Evolutionary conservation across 1,284 basidiomycete genomes (phyloP), one percentile per base, ranked within the genome.

Genomic region (Cryptococcus maquisensis): DNA sequence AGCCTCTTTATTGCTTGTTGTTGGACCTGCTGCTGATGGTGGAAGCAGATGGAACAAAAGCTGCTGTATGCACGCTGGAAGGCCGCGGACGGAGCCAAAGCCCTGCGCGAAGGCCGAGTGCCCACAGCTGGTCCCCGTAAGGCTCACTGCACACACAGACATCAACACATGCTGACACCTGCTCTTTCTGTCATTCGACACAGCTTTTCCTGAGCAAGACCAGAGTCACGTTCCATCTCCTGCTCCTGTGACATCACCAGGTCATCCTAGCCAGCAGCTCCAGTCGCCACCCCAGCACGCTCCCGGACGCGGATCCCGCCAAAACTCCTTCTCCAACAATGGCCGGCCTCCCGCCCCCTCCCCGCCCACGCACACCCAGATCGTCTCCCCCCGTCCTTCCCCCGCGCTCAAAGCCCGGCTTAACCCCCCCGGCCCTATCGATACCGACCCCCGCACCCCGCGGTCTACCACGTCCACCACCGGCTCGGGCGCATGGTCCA

Each of bases 21-120:
- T 64, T 49, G 1, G 7, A 23, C 5, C 32, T 40, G 38, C 16
- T 15, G 38, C 18, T 16, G n/a, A 32, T 32, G 28, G 28, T 18
- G 28, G 32, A 49, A 10, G 18, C 54, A 77, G 74, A 73, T 76
- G 65, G 72, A 75, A 57, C 72, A 75, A 56, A 78, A 77, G 60
- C 63, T 73, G 32, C 73, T 73, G 55, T 78, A 78, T 49, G 72
- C 76, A 3, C 55, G 74, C 21, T 78, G 74, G 72, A 78, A 78
- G 55, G 75, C 75, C 16, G 73, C 73, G 10, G 75, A 77, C 48
- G 69, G 75, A 0, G 73, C 74, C 1, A 76, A 73, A 56, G 73
- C 73, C 0, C 54, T 78, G 16, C 64, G 74, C 24, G 75, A 75
- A 43, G 74, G 76, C 0, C 54, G 73, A 13, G 60, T 55, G 36